Conservation (phyloP, 371 early-diverging fungal genomes). For the Actinomucor elegans region DNA sequence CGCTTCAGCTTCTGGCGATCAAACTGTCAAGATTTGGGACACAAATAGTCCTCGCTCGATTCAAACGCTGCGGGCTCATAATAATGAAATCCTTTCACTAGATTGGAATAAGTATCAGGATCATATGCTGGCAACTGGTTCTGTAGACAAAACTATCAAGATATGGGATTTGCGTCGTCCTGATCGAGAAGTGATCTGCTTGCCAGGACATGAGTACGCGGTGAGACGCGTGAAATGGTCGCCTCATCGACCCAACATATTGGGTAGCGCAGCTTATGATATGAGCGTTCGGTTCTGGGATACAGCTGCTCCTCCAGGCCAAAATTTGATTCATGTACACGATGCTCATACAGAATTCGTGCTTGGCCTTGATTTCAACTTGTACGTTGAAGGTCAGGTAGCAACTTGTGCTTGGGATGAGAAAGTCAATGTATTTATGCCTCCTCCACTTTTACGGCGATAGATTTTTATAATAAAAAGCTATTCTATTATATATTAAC, state of each 20-base stretch:
- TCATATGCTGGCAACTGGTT: slow-evolving; percentile 78
- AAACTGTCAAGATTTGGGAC: slow-evolving; percentile 90
- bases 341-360: slow-evolving; percentile 94
- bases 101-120: slow-evolving; percentile 97
- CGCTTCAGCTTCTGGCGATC: slow-evolving; percentile 89
- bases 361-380: slow-evolving; percentile 86
- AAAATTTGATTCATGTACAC: slow-evolving; percentile 62
- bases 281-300: slow-evolving; percentile 96
- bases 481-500: too few relatives aligned
- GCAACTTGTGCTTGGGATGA: slow-evolving; percentile 97
- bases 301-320: slow-evolving; percentile 54
- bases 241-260: slow-evolving; percentile 79
- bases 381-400: slow-evolving; percentile 81
- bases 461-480: slow-evolving; percentile 12
- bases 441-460: slow-evolving; percentile 44
- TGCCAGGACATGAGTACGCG: slow-evolving; percentile 89
- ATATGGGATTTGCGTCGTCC: slow-evolving; percentile 90
- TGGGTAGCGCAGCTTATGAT: slow-evolving; percentile 87
- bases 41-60: slow-evolving; percentile 64
- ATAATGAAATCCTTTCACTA: slow-evolving; percentile 81
- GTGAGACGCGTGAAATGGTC: slow-evolving; percentile 88
- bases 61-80: slow-evolving; percentile 83
- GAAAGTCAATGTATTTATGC: slow-evolving; percentile 66
- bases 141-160: slow-evolving; percentile 85
- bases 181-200: slow-evolving; percentile 62